These are phyloP conservation scores for Neurospora sp. DNA, from an alignment of 495 filamentous ascomycete genomes.

Conservation along the genomic window DNA sequence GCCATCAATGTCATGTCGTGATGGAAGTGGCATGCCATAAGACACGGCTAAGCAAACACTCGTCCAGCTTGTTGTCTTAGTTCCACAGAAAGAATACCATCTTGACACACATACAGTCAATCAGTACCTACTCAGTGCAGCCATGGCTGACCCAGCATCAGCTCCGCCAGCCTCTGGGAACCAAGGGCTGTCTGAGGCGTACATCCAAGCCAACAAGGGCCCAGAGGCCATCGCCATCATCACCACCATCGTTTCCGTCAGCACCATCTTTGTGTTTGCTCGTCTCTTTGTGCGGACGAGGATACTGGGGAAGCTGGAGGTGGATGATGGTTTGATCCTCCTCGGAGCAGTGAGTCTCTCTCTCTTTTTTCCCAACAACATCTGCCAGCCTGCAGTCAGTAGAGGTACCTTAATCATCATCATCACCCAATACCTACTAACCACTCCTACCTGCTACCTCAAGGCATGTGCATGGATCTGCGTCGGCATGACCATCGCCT, in stretches of 20 bases:
- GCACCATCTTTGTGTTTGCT: conserved; percentile 17
- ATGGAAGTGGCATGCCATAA: background rate
- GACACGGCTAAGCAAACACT: background rate
- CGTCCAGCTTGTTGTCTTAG: background rate
- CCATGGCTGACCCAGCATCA: background rate
- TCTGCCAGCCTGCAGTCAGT: background rate
- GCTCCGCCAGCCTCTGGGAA: background rate
- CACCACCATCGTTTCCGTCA: conserved; percentile 7
- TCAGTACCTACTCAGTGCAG: background rate
- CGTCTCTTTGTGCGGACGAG: conserved; percentile 14
- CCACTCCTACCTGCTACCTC: background rate
- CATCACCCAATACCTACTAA: background rate
- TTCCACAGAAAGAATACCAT: background rate
- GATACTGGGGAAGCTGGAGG: conserved; percentile 13
- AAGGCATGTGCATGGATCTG: background rate
- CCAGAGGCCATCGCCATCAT: conserved; percentile 8
- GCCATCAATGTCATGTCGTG: background rate
- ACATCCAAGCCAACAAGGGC: conserved; percentile 6
- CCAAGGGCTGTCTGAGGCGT: background rate
- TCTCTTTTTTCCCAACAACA: background rate
- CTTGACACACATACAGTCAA: background rate
- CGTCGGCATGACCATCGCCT: conserved; percentile 1
- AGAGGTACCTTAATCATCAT: background rate
- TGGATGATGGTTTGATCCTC: conserved; percentile 17
- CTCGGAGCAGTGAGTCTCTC: conserved; percentile 8